Percentiles rank a stretch among this genome's conserved stretches.
phyloP scores from a whole-genome alignment of 2,329 filamentous ascomycete genomes.

The Trichoderma sp. region DNA sequence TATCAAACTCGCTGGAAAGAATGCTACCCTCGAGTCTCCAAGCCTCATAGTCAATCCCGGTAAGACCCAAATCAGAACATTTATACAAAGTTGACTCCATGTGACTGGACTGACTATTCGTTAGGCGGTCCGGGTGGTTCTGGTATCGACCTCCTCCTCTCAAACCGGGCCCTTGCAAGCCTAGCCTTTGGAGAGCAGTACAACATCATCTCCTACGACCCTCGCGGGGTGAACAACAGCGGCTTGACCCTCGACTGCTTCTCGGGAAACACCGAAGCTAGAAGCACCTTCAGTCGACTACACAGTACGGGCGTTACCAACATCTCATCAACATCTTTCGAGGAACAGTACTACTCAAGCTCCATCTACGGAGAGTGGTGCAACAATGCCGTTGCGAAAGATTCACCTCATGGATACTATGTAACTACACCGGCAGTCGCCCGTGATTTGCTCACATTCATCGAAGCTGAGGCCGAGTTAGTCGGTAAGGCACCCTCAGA shows the following conservation, averaged over 20 bases:
- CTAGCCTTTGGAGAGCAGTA: conserved; percentile 9
- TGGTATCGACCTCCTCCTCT: conserved; percentile 8
- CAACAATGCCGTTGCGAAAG: conserved; percentile 2
- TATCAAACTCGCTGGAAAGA: conserved; percentile 4
- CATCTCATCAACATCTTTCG: conserved; percentile 1
- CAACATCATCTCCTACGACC: conserved; percentile 4
- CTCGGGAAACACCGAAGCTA: neutral
- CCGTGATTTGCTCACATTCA: conserved; percentile 7
- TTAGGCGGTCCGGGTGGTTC: conserved; percentile 16
- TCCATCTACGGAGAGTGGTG: conserved; percentile 17
- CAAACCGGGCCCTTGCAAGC: neutral
- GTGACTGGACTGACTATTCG: conserved; percentile 1
- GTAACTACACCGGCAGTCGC: conserved; percentile 10
- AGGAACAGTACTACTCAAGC: conserved; percentile 13
- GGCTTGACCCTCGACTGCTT: conserved; percentile 8
- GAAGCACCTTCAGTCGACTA: neutral
- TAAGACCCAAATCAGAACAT: neutral
- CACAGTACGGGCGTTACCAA: conserved; percentile 7
- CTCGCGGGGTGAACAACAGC: conserved; percentile 16
- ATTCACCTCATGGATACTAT: conserved; percentile 5
- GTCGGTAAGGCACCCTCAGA: neutral
- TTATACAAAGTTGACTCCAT: neutral
- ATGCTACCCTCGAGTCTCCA: neutral
- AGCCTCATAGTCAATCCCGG: conserved; percentile 9
- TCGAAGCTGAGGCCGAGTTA: conserved; percentile 6